Base-by-base conservation (phyloP, 1,139 yeast genomes). In the Spathaspora jeffriesii region DNA sequence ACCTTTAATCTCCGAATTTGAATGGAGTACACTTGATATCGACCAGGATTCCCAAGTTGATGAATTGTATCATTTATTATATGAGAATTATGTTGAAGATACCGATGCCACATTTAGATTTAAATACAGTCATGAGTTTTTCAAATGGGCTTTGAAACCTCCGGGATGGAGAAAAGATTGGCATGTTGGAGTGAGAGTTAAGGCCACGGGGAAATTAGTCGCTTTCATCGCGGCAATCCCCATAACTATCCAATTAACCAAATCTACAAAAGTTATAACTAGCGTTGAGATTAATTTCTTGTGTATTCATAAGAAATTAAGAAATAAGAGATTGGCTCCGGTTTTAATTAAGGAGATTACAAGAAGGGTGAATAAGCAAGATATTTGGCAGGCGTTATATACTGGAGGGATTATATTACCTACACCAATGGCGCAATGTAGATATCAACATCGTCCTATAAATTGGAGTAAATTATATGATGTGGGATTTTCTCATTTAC, bases 141-240 rank as follows among this genome's bases (percentile, higher is more conserved):
- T 95, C 63, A 80, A 84, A 58, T 93, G 99, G 99, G 96, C 97
- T 1, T 73, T 93, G 58, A 86, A 88, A 58, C 90, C 97, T 8
- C 99, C 99, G 0, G 98, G 98, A 13, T 93, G 95, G 89, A 75
- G 76, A 45, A 73, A 77, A 49, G 95, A 91, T 13, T 92, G 97
- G 96, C 88, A 88, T 60, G 87, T 91, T 40, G 99, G 98, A 53
- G 97, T 93, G 14, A 78, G 98, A 38, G 98, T 89, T 30, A 84
- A 82, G 56, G 76, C 76, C 2, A 81, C 88, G 17, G 82, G 85
- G 2, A 87, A 88, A 63, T 76, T 93, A 52, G 92, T 93, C 43
- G 98, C 96, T 0, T 93, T 93, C 61, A 93, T 93, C 55, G 82
- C 96, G 27, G 99, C 96, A 13, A 85, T 92, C 39, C 99, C 99